A percentile compares a stretch with the other conserved stretches of the same genome.
Conservation (phyloP, 305 asterid species). For the Ajuga reptans region DNA sequence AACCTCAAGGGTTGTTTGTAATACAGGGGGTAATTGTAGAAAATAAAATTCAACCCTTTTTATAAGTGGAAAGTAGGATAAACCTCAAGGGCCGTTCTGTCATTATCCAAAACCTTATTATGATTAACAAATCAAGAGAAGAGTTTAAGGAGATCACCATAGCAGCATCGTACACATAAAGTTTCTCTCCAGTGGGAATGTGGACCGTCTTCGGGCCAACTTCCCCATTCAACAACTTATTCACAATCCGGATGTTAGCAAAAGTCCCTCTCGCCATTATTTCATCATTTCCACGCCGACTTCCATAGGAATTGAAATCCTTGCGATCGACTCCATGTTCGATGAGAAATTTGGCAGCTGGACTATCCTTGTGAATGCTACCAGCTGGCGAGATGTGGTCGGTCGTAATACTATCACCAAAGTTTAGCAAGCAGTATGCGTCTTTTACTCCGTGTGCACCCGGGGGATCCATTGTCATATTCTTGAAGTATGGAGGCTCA, state of each 20-base stretch:
- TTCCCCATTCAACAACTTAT: constrained; percentile 84
- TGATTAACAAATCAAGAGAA: not conserved
- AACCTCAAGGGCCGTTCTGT: not conserved
- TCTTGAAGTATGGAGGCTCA: constrained; percentile 90
- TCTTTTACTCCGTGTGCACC: constrained; percentile 85
- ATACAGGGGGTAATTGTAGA: no score
- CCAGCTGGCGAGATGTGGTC: constrained; percentile 98
- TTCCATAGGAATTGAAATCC: constrained; percentile 91
- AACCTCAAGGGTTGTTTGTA: no score
- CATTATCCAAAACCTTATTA: not conserved
- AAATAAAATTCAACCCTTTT: no score
- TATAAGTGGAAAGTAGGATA: not conserved
- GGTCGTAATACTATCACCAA: constrained; percentile 89
- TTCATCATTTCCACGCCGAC: constrained; percentile 97
- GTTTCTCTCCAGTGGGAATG: constrained; percentile 80
- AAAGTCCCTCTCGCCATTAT: constrained; percentile 96
- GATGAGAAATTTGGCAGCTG: constrained; percentile 73
- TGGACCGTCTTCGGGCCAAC: constrained; percentile 91
- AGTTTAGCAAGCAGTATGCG: constrained; percentile 87
- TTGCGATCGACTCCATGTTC: constrained; percentile 73
- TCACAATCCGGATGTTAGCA: constrained; percentile 85
- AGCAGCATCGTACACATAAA: constrained; percentile 76
- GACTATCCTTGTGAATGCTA: constrained; percentile 87
- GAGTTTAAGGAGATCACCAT: constrained; percentile 39
- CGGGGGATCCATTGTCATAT: constrained; percentile 90